Evolutionary conservation across 129 eudicot species (phyloP).

Genomic region (Kitagawia praeruptora): DNA sequence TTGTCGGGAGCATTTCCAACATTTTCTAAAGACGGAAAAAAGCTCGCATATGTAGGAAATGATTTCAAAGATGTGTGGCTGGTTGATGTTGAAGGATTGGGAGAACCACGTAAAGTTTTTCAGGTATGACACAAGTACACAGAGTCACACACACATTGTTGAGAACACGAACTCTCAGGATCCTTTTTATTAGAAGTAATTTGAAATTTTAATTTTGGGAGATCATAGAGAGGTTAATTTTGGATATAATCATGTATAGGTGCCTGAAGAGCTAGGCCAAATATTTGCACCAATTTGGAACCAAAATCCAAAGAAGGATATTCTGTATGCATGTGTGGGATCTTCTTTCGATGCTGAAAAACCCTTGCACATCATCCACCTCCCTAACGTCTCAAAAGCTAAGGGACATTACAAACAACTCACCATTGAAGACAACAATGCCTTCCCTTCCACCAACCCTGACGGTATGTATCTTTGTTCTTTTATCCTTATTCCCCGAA

Average conservation of each 20-base stretch:
- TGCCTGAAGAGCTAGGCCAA: neutral
- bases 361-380: neutral
- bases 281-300: slow-evolving; percentile 14
- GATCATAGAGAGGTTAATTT: neutral
- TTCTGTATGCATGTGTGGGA: slow-evolving; percentile 2
- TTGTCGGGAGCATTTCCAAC: neutral
- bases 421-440: neutral
- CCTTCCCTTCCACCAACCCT: slow-evolving; percentile 6
- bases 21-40: neutral
- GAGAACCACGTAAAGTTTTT: neutral
- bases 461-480: neutral
- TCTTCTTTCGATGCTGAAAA: neutral
- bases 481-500: too few species aligned
- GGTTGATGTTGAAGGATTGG: neutral
- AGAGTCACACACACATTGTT: neutral
- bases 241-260: neutral
- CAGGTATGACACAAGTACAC: neutral
- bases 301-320: slow-evolving; percentile 10
- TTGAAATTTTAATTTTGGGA: too few species aligned
- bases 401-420: neutral
- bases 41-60: slow-evolving; percentile 5
- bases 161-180: neutral
- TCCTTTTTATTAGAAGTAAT: neutral
- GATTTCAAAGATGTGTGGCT: neutral
- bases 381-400: neutral